phyloP scores from a whole-genome alignment of 2,329 filamentous ascomycete species.

The Lithohypha guttulata region DNA sequence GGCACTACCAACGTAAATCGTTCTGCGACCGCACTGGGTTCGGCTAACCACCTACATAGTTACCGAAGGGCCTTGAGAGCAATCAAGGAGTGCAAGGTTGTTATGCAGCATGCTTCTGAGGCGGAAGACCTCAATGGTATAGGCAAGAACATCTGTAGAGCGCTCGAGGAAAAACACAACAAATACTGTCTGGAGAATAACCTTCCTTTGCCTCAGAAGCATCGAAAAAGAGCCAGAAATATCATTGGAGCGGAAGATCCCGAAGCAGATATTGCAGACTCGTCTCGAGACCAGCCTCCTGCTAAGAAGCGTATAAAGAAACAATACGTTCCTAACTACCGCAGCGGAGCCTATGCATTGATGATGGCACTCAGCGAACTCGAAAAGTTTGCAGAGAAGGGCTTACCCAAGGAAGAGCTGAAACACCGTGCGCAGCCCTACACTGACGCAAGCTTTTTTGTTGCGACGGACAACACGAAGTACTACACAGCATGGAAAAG shows the following conservation, averaged over 20 bases:
- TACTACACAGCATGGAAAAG: constrained; percentile 75
- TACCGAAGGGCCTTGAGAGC: constrained; percentile 70
- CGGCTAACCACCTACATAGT: constrained; percentile 26
- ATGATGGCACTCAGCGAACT: constrained; percentile 55
- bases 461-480: constrained; percentile 54
- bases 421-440: constrained; percentile 60
- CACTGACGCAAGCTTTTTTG: constrained; percentile 63
- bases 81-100: constrained; percentile 61
- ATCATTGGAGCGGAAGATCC: constrained; percentile 28
- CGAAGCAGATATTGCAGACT: constrained; percentile 24
- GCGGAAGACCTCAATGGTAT: constrained; percentile 63
- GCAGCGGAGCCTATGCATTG: constrained; percentile 66
- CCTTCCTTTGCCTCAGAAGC: constrained; percentile 53
- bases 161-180: constrained; percentile 49
- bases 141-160: constrained; percentile 59
- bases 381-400: constrained; percentile 43
- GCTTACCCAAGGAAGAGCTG: constrained; percentile 57
- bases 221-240: constrained; percentile 9
- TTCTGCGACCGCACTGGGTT: background rate
- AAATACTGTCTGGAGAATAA: constrained; percentile 55
- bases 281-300: constrained; percentile 26
- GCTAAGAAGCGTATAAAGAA: constrained; percentile 51
- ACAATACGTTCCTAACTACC: constrained; percentile 58
- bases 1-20: constrained; percentile 44
- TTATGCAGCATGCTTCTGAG: constrained; percentile 61